Base-by-base conservation (phyloP, 345 rosid species). In the Salix exigua region DNA sequence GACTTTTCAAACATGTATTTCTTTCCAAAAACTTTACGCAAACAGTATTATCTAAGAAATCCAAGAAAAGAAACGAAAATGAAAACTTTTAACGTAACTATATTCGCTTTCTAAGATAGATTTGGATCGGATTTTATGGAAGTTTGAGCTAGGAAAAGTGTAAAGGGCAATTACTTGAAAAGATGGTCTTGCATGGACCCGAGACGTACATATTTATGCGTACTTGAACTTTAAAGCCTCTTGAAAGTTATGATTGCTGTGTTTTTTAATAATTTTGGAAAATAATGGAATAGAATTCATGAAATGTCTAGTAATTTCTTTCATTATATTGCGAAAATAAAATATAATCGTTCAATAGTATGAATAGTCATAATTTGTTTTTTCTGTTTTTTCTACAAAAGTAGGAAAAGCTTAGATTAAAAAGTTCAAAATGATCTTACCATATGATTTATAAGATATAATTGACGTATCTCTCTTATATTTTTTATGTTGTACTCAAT, bases 181-280 rank as follows among this genome's bases (percentile, higher is more conserved):
- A 79, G 83, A 77, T 70, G 78, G 71, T 68, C 75, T 67, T 87
- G 88, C 89, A 85, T 87, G 92, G 84, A 85, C 80, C 85, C 85
- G 79, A 87, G 83, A 86, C 82, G 73, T 46, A 1, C 33, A 31
- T 68, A 16, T 23, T 1, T 66, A 23, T 4, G 51, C 75, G 60
- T 80, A 81, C 86, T 87, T 82, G 74, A 66, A 79, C 62, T 76
- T 73, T 75, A 76, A 84, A 75, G 82, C 53, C 72, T 77, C 37
- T 38, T 26, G 17, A 62, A 69, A 81, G 76, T 58, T n/a, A 30
- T 30, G 48, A 37, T 3, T 62, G 44, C 44, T n/a, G n/a, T n/a
- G n/a, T n/a, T n/a, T n/a, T n/a, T n/a, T n/a, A n/a, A n/a, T 40
- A 10, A 0, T 40, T 40, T 40, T 10, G 14, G 2, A 40, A 11